Evolutionary conservation across 2,329 filamentous ascomycete genomes (phyloP).

Genomic region (Onygenales sp.): DNA sequence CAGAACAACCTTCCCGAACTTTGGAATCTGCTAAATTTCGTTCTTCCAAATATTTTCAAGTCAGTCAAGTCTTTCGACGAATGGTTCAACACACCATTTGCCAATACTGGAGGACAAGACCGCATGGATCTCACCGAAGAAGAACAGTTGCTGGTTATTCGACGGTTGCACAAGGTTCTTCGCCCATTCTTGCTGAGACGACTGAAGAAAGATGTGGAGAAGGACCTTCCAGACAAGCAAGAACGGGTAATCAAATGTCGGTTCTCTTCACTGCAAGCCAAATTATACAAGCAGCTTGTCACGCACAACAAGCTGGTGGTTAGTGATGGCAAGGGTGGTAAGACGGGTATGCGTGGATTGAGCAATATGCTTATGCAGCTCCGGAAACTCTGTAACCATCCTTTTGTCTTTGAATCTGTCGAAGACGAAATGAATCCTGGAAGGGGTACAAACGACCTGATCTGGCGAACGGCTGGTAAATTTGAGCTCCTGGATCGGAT

Average conservation of each 20-base stretch:
- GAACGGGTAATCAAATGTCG: constrained; percentile 99
- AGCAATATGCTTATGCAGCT: constrained; percentile 99
- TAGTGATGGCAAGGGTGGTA: constrained; percentile 89
- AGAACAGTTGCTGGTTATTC: constrained; percentile 97
- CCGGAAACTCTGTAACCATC: constrained; percentile 97
- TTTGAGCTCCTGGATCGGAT: constrained; percentile 92
- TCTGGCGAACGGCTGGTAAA: constrained; percentile 95
- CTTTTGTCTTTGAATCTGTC: constrained; percentile 95
- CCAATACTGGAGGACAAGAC: constrained; percentile 94
- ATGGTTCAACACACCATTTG: constrained; percentile 99
- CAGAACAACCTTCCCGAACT: constrained; percentile 95
- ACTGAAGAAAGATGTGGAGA: constrained; percentile 99
- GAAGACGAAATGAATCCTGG: constrained; percentile 96
- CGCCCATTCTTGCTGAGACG: constrained; percentile 94
- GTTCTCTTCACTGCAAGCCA: constrained; percentile 87
- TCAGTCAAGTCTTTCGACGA: constrained; percentile 98
- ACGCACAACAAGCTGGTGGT: constrained; percentile 92
- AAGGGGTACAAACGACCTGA: constrained; percentile 77
- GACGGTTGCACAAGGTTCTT: constrained; percentile 94
- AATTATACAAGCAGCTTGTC: constrained; percentile 94
- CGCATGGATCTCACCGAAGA: constrained; percentile 99
- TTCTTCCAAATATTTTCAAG: constrained; percentile 97
- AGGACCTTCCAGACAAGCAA: constrained; percentile 96
- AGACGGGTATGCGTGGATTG: constrained; percentile 83
- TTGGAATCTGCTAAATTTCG: constrained; percentile 98